Evolutionary conservation across 805 yeast species (phyloP).

Genomic region (Jamesozyma piceae): DNA sequence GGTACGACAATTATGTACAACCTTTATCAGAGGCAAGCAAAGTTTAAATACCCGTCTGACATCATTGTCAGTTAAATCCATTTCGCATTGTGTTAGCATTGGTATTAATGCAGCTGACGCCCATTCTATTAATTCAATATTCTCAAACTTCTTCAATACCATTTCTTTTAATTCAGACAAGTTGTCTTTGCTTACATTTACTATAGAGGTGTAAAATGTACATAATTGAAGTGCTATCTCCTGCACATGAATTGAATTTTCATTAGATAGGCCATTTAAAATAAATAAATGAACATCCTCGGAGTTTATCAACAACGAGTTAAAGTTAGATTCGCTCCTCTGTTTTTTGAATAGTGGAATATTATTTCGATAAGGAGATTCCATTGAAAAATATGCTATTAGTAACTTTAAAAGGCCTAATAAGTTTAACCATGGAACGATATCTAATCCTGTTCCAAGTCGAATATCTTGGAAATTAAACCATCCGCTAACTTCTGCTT

Average conservation of each 20-base stretch:
- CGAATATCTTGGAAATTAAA: constrained; percentile 14
- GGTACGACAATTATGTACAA: constrained; percentile 12
- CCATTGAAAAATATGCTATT: constrained; percentile 9
- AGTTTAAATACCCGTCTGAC: constrained; percentile 22
- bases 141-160: constrained; percentile 14
- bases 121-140: constrained; percentile 13
- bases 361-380: neutral
- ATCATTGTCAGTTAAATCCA: constrained; percentile 8
- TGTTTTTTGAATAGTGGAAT: constrained; percentile 17
- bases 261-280: constrained; percentile 9
- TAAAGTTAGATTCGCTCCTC: constrained; percentile 9
- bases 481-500: constrained; percentile 5
- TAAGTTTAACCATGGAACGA: constrained; percentile 15
- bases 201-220: constrained; percentile 10
- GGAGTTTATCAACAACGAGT: constrained; percentile 11
- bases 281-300: constrained; percentile 13
- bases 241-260: constrained; percentile 4
- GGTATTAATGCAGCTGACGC: constrained; percentile 17
- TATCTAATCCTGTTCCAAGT: constrained; percentile 6
- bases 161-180: constrained; percentile 5
- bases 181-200: constrained; percentile 1
- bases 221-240: constrained; percentile 16
- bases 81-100: constrained; percentile 10
- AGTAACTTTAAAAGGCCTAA: constrained; percentile 13
- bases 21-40: constrained; percentile 30